Evolutionary conservation across 1,284 basidiomycete genomes (phyloP), one percentile per base, ranked within the genome.

Genomic region (Heterobasidion annosum): DNA sequence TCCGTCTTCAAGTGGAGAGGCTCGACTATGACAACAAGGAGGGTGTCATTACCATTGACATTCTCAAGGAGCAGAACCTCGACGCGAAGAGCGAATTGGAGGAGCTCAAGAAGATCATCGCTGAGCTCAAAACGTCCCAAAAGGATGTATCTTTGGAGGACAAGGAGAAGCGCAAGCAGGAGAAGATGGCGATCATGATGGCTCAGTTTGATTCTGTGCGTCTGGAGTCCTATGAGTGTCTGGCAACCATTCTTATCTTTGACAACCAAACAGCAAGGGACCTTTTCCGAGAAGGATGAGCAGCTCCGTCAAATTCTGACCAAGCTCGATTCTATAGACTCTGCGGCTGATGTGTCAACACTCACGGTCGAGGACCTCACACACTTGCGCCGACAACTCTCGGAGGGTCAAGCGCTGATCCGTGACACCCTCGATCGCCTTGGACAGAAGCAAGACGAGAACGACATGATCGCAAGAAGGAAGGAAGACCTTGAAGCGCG

Each of bases 141-240:
- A 93, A 91, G 74, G 92, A 95, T 63, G 78, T 85, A 12, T 85
- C 85, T 34, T 82, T 84, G 25, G 96, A 98, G 69, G 96, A 96
- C 67, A 98, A 97, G 75, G 96, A 99, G 77, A 96, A 93, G 77
- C 86, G 93, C 70, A 99, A 98, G 73, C 94, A 97, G 65, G 96
- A 98, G 74, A 97, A 97, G 80, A 93, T 99, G 89, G 94, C 92
- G n/a, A 78, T 96, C 62, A 97, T 99, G 93, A 98, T 99, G 95
- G 93, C 95, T 58, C 96, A 97, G 71, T 97, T 99, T 65, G 95
- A 95, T 73, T 83, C 89, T 62, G 93, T 94, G 64, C 66, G 85
- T 25, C 47, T 53, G 62, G 25, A 9, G 19, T 18, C 44, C 7
- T 19, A 18, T 33, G 10, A 13, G 5, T 54, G 15, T n/a, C 25